These are phyloP conservation scores for Trichocladium uniseriatum DNA, from an alignment of 495 filamentous ascomycete species.

Conservation along the genomic window DNA sequence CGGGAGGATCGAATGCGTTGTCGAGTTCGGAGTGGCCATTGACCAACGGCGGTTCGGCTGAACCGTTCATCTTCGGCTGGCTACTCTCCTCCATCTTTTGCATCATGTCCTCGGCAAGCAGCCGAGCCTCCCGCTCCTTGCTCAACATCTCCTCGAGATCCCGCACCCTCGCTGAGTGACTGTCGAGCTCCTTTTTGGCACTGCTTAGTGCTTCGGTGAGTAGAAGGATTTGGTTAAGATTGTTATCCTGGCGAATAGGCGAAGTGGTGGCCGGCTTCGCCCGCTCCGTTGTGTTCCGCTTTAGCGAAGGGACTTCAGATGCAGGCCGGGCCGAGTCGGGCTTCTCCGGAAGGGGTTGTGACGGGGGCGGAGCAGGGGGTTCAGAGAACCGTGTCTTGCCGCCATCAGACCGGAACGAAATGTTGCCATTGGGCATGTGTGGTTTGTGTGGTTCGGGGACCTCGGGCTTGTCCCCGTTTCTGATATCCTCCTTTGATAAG, in stretches of 20 bases:
- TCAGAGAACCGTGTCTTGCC: slow-evolving; percentile 71
- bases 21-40: slow-evolving; percentile 28
- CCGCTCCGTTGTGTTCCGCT: slow-evolving; percentile 66
- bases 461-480: slow-evolving; percentile 47
- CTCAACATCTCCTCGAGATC: slow-evolving; percentile 71
- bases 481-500: slow-evolving; percentile 61
- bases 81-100: slow-evolving; percentile 53
- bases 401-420: slow-evolving; percentile 43
- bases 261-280: slow-evolving; percentile 51
- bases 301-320: slow-evolving; percentile 49
- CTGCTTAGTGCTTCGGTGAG: slow-evolving; percentile 73
- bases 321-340: slow-evolving; percentile 59
- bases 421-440: slow-evolving; percentile 32
- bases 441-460: slow-evolving; percentile 34
- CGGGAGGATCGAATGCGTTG: slow-evolving; percentile 32
- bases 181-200: slow-evolving; percentile 74
- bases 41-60: slow-evolving; percentile 18
- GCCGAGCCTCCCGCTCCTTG: slow-evolving; percentile 71
- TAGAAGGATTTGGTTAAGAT: slow-evolving; percentile 62
- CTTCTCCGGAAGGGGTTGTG: slow-evolving; percentile 84
- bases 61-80: slow-evolving; percentile 30
- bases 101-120: slow-evolving; percentile 73
- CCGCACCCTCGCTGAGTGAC: slow-evolving; percentile 64
- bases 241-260: slow-evolving; percentile 54
- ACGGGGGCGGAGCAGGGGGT: slow-evolving; percentile 82